These are phyloP conservation scores for Cutaneotrichosporon arboriforme DNA, from an alignment of 1,284 basidiomycete genomes.

Conservation along the genomic window DNA sequence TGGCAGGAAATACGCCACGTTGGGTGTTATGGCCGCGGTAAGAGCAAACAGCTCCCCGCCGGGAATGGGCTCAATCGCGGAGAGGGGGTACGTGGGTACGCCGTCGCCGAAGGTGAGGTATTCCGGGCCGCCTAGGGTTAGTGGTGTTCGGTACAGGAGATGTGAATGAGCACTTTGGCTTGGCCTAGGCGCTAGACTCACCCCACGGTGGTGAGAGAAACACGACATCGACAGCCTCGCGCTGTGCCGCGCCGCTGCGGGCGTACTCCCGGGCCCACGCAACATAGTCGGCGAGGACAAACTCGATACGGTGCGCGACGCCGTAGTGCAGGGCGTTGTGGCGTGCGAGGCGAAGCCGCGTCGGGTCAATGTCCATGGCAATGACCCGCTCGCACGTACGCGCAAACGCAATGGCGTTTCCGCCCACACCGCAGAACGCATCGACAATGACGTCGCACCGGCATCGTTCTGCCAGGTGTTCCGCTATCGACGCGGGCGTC, in stretches of 20 bases:
- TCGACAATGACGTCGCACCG: conserved; percentile 66
- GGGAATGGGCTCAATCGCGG: conserved; percentile 68
- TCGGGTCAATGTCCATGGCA: conserved; percentile 80
- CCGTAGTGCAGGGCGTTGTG: conserved; percentile 92
- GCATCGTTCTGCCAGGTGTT: conserved; percentile 87
- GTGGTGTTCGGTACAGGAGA: too few species aligned
- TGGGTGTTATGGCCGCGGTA: conserved; percentile 60
- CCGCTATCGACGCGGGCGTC: conserved; percentile 86
- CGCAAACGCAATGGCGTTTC: conserved; percentile 95
- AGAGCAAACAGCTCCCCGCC: conserved; percentile 74
- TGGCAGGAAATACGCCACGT: conserved; percentile 86
- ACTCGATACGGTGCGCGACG: conserved; percentile 88
- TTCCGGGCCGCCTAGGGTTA: conserved; percentile 16
- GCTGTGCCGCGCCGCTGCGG: conserved; percentile 32
- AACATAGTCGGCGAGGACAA: conserved; percentile 80
- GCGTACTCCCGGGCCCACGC: conserved; percentile 63
- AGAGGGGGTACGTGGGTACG: conserved; percentile 60
- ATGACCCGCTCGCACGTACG: conserved; percentile 90
- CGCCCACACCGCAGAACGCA: conserved; percentile 95
- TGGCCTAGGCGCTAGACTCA: too few species aligned
- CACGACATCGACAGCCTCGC: conserved; percentile 67
- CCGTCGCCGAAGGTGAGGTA: conserved; percentile 30
- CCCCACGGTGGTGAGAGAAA: conserved; percentile 95
- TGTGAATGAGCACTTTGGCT: too few species aligned
- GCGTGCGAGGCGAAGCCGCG: conserved; percentile 74